phyloP scores from a whole-genome alignment of 2,329 filamentous ascomycete species.

The Massarina eburnea region DNA sequence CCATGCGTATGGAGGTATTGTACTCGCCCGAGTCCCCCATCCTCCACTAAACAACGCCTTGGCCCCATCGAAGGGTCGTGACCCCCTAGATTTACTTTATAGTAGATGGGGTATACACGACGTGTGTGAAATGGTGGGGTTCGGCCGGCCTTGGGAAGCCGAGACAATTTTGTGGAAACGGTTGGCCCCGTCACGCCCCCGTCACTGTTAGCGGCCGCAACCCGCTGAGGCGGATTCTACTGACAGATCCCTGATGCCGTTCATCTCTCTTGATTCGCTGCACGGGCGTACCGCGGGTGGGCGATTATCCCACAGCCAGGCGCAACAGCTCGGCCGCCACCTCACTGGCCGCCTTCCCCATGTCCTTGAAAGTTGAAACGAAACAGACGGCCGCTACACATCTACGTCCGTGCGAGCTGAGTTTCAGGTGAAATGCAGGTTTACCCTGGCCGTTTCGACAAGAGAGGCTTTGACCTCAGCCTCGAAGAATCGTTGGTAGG shows the following conservation, averaged over 20 bases:
- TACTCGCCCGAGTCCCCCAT: background rate
- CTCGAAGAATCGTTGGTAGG: constrained; percentile 4
- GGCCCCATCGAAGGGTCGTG: background rate
- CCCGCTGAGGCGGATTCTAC: no score
- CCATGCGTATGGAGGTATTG: no score
- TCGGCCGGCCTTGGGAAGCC: background rate
- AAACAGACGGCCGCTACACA: constrained; percentile 16
- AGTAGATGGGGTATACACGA: no score
- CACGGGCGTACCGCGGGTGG: no score
- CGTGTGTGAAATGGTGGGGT: background rate
- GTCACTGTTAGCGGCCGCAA: no score
- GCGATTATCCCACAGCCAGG: background rate
- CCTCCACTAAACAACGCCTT: background rate
- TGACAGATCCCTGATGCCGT: no score
- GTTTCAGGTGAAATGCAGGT: constrained; percentile 33
- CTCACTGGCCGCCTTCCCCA: constrained; percentile 10
- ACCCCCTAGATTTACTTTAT: background rate
- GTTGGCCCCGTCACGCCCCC: no score
- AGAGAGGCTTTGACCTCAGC: constrained; percentile 9
- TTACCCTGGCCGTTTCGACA: constrained; percentile 17
- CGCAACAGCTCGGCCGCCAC: constrained; percentile 9
- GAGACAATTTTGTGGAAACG: background rate
- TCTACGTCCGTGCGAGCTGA: constrained; percentile 10
- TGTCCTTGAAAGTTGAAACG: no score
- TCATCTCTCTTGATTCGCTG: no score